Evolutionary conservation across 2,329 filamentous ascomycete genomes (phyloP).

Genomic region (Sporothrix euskadiensis): DNA sequence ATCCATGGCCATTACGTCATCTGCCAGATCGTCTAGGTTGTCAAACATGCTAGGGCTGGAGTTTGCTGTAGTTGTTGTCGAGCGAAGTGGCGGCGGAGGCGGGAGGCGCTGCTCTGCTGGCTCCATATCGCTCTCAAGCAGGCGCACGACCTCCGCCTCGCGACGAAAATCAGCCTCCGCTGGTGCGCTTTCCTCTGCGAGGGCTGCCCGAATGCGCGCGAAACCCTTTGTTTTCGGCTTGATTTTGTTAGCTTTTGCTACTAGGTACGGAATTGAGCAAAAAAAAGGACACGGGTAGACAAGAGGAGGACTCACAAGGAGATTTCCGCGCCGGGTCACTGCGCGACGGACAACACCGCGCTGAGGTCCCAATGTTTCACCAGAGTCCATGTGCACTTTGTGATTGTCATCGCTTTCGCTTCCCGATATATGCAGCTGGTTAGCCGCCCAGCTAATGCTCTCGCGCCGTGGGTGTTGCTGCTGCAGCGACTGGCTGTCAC

Average conservation of each 20-base stretch:
- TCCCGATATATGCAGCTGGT: slow-evolving; percentile 78
- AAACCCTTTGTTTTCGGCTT: slow-evolving; percentile 91
- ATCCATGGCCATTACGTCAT: slow-evolving; percentile 68
- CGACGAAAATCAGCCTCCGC: slow-evolving; percentile 85
- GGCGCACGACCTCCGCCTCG: slow-evolving; percentile 92
- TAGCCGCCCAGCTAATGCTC: slow-evolving; percentile 86
- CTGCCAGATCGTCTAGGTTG: slow-evolving; percentile 64
- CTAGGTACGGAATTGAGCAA: not conserved
- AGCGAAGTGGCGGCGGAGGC: slow-evolving; percentile 41
- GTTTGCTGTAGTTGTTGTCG: slow-evolving; percentile 54
- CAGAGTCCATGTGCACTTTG: slow-evolving; percentile 48
- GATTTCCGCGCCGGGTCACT: slow-evolving; percentile 83
- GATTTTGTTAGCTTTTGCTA: not conserved
- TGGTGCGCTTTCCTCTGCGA: slow-evolving; percentile 84
- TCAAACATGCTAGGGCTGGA: slow-evolving; percentile 68
- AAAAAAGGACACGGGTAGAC: not conserved
- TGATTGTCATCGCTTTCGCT: slow-evolving; percentile 76
- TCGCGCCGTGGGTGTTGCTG: slow-evolving; percentile 65
- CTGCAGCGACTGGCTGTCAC: not conserved
- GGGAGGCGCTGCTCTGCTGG: slow-evolving; percentile 44
- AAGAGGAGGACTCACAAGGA: slow-evolving; percentile 63
- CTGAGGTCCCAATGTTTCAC: slow-evolving; percentile 53
- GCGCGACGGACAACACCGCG: slow-evolving; percentile 77
- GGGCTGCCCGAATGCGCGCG: slow-evolving; percentile 83
- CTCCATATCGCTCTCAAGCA: slow-evolving; percentile 82